A percentile compares a stretch with the other conserved stretches of the same genome.
Evolutionary conservation across 192 early-diverging fungal genomes (phyloP).

Genomic region (Entomortierella chlamydospora): DNA sequence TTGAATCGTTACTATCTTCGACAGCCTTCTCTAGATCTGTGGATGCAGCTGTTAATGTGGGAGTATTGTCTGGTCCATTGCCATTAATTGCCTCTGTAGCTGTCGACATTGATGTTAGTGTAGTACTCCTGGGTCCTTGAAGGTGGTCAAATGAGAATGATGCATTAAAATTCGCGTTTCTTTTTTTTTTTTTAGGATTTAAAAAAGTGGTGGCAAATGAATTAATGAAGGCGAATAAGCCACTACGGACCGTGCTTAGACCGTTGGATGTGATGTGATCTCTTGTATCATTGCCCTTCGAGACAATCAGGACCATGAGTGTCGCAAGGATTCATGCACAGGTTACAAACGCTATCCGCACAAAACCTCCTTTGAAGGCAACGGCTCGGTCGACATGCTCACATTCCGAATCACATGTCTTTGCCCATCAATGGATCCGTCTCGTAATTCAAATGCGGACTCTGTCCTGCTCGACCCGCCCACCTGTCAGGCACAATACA

Average conservation of each 20-base stretch:
- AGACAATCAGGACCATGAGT: conserved; percentile 22
- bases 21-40: not conserved
- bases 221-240: conserved; percentile 13
- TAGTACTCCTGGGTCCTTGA: not conserved
- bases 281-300: too few relatives aligned
- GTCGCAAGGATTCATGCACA: conserved; percentile 19
- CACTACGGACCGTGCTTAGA: not conserved
- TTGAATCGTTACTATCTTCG: not conserved
- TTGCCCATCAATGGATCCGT: conserved; percentile 1
- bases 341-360: not conserved
- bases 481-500: not conserved
- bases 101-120: not conserved
- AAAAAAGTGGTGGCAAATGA: conserved; percentile 30
- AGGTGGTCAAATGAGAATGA: not conserved
- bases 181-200: too few relatives aligned
- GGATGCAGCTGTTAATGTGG: too few relatives aligned
- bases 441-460: not conserved
- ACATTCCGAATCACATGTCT: not conserved
- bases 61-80: not conserved
- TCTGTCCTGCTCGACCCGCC: not conserved
- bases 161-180: not conserved
- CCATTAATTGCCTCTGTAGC: conserved; percentile 7
- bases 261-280: not conserved
- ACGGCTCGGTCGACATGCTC: not conserved
- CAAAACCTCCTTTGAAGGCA: not conserved